Conservation (phyloP, 176 grass and related monocot species). For the Zea luxurians region DNA sequence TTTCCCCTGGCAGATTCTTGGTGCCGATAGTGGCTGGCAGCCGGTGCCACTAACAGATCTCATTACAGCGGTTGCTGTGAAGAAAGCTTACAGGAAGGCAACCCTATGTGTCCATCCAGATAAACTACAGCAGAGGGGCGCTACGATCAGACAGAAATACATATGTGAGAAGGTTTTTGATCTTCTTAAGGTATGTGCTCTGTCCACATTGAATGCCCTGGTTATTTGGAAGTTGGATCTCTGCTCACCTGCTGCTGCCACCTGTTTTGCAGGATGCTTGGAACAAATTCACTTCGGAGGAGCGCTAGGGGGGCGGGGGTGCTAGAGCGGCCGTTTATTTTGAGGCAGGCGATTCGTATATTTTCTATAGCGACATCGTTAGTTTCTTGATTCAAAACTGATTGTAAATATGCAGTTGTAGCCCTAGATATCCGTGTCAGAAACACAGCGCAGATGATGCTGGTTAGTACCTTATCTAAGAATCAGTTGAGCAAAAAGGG, state of each 20-base stretch:
- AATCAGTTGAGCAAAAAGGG: conserved; percentile 16
- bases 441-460: conserved; percentile 1
- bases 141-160: conserved; percentile 88
- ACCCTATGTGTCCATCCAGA: conserved; percentile 96
- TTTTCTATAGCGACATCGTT: conserved; percentile 35
- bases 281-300: conserved; percentile 78
- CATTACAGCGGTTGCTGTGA: conserved; percentile 80
- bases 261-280: conserved; percentile 62
- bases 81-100: conserved; percentile 93
- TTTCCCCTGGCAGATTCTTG: conserved; percentile 64
- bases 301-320: conserved; percentile 46
- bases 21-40: conserved; percentile 87
- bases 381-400: conserved; percentile 47
- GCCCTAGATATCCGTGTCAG: conserved; percentile 29
- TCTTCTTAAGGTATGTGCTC: conserved; percentile 79
- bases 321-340: background rate
- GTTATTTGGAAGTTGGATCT: background rate
- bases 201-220: background rate
- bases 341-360: conserved; percentile 33
- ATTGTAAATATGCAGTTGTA: conserved; percentile 52
- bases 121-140: conserved; percentile 93
- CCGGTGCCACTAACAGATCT: conserved; percentile 87
- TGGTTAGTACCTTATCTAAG: background rate
- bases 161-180: conserved; percentile 97
- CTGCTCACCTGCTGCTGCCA: background rate